Evolutionary conservation across 805 yeast genomes (phyloP).

Genomic region (Debaryomyces maramus): DNA sequence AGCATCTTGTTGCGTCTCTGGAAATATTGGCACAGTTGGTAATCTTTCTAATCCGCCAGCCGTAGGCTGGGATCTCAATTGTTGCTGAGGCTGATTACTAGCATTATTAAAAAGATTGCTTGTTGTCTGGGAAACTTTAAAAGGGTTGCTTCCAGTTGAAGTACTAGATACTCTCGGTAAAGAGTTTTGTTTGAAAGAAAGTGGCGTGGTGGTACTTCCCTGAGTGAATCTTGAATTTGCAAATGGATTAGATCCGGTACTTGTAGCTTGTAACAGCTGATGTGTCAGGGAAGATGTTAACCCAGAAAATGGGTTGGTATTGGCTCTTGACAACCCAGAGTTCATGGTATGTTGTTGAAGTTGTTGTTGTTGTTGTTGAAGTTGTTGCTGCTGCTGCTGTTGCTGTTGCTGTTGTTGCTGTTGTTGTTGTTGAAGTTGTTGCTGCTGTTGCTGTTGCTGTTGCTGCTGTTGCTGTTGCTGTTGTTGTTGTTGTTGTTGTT

Average conservation of each 20-base stretch:
- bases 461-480: conserved; percentile 21
- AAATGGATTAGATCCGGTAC: conserved; percentile 44
- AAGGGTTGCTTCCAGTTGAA: conserved; percentile 63
- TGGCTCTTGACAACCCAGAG: conserved; percentile 23
- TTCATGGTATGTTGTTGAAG: conserved; percentile 9
- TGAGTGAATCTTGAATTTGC: conserved; percentile 37
- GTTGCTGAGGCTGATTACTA: conserved; percentile 16
- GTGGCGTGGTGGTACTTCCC: conserved; percentile 32
- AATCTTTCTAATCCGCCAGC: conserved; percentile 73
- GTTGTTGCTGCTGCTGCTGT: conserved; percentile 12
- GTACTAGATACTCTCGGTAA: conserved; percentile 26
- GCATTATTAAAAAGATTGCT: conserved; percentile 28
- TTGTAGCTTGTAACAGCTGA: conserved; percentile 17
- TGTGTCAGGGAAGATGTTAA: conserved; percentile 22
- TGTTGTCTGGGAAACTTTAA: conserved; percentile 44
- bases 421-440: conserved; percentile 11
- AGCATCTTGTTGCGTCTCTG: conserved; percentile 54
- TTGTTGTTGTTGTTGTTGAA: conserved; percentile 13
- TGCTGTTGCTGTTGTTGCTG: conserved; percentile 22
- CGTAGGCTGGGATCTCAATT: conserved; percentile 53
- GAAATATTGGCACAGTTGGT: conserved; percentile 68
- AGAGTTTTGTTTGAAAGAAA: conserved; percentile 18
- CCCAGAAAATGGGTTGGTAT: conserved; percentile 38
- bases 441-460: conserved; percentile 17
- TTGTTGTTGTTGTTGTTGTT: conserved; percentile 22